Conservation (phyloP, 129 eudicot genomes). For the Artemisia annua region DNA sequence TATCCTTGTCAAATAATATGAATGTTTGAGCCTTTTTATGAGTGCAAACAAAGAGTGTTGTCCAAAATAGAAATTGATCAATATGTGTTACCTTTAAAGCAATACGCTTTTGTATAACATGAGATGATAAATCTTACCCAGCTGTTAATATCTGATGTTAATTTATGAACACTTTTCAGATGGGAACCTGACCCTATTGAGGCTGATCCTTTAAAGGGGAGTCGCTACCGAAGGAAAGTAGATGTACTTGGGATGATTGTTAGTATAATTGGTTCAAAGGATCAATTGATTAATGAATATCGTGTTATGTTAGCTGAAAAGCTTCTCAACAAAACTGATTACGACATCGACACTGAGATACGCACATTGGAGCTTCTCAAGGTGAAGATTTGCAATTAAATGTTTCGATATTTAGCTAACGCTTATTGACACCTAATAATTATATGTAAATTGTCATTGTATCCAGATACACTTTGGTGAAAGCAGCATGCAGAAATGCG, state of each 20-base stretch:
- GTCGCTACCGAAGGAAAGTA: slow-evolving; percentile 75
- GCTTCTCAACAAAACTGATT: slow-evolving; percentile 94
- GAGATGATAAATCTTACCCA: not conserved
- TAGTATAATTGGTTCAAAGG: slow-evolving; percentile 94
- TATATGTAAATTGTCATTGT: slow-evolving; percentile 4
- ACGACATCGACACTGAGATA: slow-evolving; percentile 90
- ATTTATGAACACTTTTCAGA: slow-evolving; percentile 39
- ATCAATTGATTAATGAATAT: slow-evolving; percentile 87
- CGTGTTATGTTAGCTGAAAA: slow-evolving; percentile 99
- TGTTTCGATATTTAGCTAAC: not conserved
- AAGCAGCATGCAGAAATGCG: slow-evolving; percentile 97
- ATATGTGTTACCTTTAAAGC: not conserved
- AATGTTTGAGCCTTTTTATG: not conserved
- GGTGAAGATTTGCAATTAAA: slow-evolving; percentile 40
- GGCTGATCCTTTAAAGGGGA: slow-evolving; percentile 87
- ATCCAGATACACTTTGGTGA: slow-evolving; percentile 97
- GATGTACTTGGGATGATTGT: slow-evolving; percentile 95
- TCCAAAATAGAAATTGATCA: slow-evolving; percentile 7
- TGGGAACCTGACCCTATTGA: slow-evolving; percentile 99
- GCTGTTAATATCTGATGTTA: slow-evolving; percentile 17
- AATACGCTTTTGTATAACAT: not conserved
- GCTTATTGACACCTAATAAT: slow-evolving; percentile 3
- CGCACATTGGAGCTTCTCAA: slow-evolving; percentile 94
- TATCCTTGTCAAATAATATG: too few relatives aligned
- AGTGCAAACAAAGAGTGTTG: slow-evolving; percentile 12